These are phyloP conservation scores for Cercospora sp. DNA, from an alignment of 2,329 filamentous ascomycete genomes.

Conservation along the genomic window DNA sequence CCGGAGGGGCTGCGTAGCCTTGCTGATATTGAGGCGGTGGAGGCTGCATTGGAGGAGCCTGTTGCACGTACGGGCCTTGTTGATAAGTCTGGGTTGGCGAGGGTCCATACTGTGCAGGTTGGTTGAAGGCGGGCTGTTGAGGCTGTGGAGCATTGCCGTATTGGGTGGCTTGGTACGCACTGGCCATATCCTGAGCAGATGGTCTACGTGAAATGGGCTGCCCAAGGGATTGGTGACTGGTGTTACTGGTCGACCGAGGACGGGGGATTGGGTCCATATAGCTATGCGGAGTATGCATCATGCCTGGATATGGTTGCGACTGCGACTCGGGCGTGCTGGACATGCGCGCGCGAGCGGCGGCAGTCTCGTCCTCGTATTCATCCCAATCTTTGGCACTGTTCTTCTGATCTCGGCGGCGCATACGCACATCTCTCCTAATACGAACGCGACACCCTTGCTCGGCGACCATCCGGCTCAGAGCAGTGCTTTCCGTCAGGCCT, in stretches of 20 bases:
- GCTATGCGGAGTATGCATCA: constrained; percentile 32
- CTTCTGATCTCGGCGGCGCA: constrained; percentile 80
- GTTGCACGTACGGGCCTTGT: constrained; percentile 34
- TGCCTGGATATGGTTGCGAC: constrained; percentile 21
- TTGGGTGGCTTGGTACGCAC: constrained; percentile 43
- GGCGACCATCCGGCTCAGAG: constrained; percentile 83
- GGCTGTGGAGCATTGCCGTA: constrained; percentile 42
- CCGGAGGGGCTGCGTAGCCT: constrained; percentile 27
- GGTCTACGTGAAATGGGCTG: constrained; percentile 41
- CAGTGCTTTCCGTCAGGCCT: constrained; percentile 84
- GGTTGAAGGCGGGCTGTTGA: constrained; percentile 41
- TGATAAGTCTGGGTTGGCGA: constrained; percentile 32
- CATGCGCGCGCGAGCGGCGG: constrained; percentile 50
- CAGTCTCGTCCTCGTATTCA: constrained; percentile 59
- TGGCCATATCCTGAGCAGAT: constrained; percentile 49
- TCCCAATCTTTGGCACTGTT: constrained; percentile 64
- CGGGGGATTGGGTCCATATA: constrained; percentile 37
- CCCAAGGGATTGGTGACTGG: constrained; percentile 36
- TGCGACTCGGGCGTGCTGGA: constrained; percentile 39
- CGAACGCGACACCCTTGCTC: constrained; percentile 96
- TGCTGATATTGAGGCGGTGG: constrained; percentile 35
- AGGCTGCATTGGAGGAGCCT: constrained; percentile 39
- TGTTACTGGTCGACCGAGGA: constrained; percentile 43
- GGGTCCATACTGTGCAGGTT: constrained; percentile 40
- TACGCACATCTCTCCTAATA: constrained; percentile 89